phyloP scores from a whole-genome alignment of 2,329 filamentous ascomycete genomes.

The Clonostachys byssicola region DNA sequence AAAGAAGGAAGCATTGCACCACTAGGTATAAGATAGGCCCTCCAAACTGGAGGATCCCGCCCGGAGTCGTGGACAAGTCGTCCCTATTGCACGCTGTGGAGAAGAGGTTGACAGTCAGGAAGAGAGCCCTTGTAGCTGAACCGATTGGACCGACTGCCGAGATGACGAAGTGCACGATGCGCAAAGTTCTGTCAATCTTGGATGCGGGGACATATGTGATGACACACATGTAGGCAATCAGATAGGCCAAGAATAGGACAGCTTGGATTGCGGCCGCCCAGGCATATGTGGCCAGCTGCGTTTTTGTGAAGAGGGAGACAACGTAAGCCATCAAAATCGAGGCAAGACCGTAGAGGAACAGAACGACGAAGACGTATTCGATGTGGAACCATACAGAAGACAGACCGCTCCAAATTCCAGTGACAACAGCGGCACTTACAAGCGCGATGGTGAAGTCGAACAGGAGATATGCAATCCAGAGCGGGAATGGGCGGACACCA shows the following conservation, averaged over 20 bases:
- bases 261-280: slow-evolving; percentile 76
- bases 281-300: slow-evolving; percentile 80
- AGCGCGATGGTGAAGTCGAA: slow-evolving; percentile 80
- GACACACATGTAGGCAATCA: slow-evolving; percentile 67
- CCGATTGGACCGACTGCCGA: slow-evolving; percentile 72
- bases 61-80: slow-evolving; percentile 63
- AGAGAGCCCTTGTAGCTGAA: slow-evolving; percentile 69
- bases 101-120: slow-evolving; percentile 79
- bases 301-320: slow-evolving; percentile 73
- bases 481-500: slow-evolving; percentile 73
- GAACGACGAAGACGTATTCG: slow-evolving; percentile 76
- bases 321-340: slow-evolving; percentile 76
- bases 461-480: slow-evolving; percentile 78
- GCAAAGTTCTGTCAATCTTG: slow-evolving; percentile 61
- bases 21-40: slow-evolving; percentile 82
- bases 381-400: slow-evolving; percentile 71
- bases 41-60: slow-evolving; percentile 70
- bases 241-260: slow-evolving; percentile 65
- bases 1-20: slow-evolving; percentile 67
- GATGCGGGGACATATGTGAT: slow-evolving; percentile 63
- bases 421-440: slow-evolving; percentile 56
- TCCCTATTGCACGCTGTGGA: slow-evolving; percentile 69
- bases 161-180: slow-evolving; percentile 71
- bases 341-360: slow-evolving; percentile 76
- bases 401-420: slow-evolving; percentile 63